Evolutionary conservation across 441 rosid genomes (phyloP).

Genomic region (Brassica hybrid): DNA sequence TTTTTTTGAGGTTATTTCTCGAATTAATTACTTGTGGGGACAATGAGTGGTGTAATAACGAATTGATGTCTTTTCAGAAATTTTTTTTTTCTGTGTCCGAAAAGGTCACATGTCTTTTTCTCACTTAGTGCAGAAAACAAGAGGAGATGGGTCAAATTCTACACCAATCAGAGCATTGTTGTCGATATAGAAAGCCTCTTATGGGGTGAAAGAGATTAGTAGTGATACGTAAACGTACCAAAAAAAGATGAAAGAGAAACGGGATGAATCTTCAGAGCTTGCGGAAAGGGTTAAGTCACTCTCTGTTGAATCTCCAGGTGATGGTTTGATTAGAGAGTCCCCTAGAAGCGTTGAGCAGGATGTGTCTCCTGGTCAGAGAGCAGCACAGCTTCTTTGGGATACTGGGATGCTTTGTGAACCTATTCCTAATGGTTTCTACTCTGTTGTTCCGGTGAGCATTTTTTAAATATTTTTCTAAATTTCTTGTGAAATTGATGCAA

Average conservation of each 20-base stretch:
- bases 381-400: conserved; percentile 93
- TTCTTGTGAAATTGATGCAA: background rate
- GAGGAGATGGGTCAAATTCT: conserved; percentile 42
- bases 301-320: conserved; percentile 76
- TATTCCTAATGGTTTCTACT: conserved; percentile 95
- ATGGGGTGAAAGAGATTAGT: conserved; percentile 65
- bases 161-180: conserved; percentile 33
- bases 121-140: conserved; percentile 46
- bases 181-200: conserved; percentile 45
- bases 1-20: conserved; percentile 20
- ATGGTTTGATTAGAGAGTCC: too few species aligned
- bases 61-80: conserved; percentile 13
- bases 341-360: conserved; percentile 77
- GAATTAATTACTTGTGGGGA: conserved; percentile 35
- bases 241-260: conserved; percentile 72
- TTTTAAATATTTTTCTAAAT: background rate
- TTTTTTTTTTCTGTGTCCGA: conserved; percentile 34
- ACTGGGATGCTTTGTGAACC: conserved; percentile 85
- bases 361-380: conserved; percentile 70
- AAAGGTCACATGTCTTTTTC: conserved; percentile 38
- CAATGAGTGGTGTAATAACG: conserved; percentile 24
- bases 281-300: conserved; percentile 77
- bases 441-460: conserved; percentile 79
- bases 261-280: conserved; percentile 76
- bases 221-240: conserved; percentile 54